Conservation (phyloP, 2,329 filamentous ascomycete species). For the Orbilia blumenaviensis region DNA sequence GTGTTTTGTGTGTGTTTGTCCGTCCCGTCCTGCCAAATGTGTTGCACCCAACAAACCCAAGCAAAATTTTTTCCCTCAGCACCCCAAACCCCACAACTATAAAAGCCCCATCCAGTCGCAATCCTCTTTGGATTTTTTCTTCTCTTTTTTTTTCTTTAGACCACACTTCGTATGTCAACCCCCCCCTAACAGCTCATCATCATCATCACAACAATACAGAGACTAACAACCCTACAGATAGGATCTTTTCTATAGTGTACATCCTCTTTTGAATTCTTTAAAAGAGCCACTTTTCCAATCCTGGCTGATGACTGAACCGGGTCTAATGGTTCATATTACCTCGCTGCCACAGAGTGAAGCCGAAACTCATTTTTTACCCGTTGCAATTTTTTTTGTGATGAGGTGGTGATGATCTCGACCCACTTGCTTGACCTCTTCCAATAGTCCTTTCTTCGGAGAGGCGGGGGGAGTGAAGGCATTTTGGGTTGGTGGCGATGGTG, state of each 20-base stretch:
- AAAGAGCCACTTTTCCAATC: constrained; percentile 54
- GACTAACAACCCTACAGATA: constrained; percentile 53
- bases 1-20: not conserved
- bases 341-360: constrained; percentile 54
- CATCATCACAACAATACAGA: not conserved
- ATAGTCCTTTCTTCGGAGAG: constrained; percentile 30
- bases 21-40: constrained; percentile 23
- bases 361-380: constrained; percentile 53
- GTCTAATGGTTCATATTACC: constrained; percentile 51
- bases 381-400: constrained; percentile 28
- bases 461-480: constrained; percentile 44
- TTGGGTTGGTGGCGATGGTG: constrained; percentile 54
- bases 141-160: constrained; percentile 53
- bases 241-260: constrained; percentile 55
- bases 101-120: constrained; percentile 22
- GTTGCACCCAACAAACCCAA: constrained; percentile 17
- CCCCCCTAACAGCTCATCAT: constrained; percentile 13
- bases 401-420: constrained; percentile 55
- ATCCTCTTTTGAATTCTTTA: constrained; percentile 55
- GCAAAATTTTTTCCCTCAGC: constrained; percentile 35
- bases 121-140: not conserved
- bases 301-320: constrained; percentile 54
- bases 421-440: constrained; percentile 51
- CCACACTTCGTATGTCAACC: constrained; percentile 54
- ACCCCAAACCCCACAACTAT: constrained; percentile 13